A percentile compares a stretch with the other conserved stretches of the same genome.
phyloP scores from a whole-genome alignment of 1,139 yeast genomes.

The Geotrichum siamense region DNA sequence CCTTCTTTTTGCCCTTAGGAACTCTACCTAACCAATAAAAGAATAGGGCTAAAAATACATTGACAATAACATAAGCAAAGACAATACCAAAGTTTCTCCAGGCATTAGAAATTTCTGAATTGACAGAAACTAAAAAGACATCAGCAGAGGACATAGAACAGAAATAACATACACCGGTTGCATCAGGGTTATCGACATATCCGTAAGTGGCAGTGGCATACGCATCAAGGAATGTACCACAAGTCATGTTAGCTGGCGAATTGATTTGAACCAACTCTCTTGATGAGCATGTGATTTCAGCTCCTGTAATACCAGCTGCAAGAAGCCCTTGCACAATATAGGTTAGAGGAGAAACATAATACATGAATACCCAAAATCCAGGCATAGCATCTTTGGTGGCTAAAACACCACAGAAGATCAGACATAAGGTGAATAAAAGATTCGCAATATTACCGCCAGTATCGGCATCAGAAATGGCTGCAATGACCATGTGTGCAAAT shows the following conservation, averaged over 20 bases:
- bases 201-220: slow-evolving; percentile 43
- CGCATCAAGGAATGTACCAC: slow-evolving; percentile 45
- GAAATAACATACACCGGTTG: slow-evolving; percentile 50
- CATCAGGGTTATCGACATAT: slow-evolving; percentile 47
- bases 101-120: slow-evolving; percentile 42
- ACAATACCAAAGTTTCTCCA: slow-evolving; percentile 59
- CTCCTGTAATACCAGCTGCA: slow-evolving; percentile 46
- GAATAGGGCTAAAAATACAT: slow-evolving; percentile 51
- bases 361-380: slow-evolving; percentile 65
- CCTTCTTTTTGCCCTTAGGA: slow-evolving; percentile 15
- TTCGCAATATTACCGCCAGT: slow-evolving; percentile 67
- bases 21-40: slow-evolving; percentile 45
- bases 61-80: slow-evolving; percentile 46
- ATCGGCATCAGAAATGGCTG: slow-evolving; percentile 59
- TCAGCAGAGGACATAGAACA: slow-evolving; percentile 51
- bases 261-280: slow-evolving; percentile 47
- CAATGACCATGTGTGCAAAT: slow-evolving; percentile 56
- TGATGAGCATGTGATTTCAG: slow-evolving; percentile 47
- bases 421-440: slow-evolving; percentile 56
- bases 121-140: slow-evolving; percentile 43
- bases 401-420: slow-evolving; percentile 79
- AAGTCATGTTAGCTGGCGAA: slow-evolving; percentile 57
- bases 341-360: slow-evolving; percentile 62
- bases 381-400: slow-evolving; percentile 53
- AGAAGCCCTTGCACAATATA: slow-evolving; percentile 57